These are phyloP conservation scores for Bonia amplexicaulis DNA, from an alignment of 176 grass and related monocot genomes.

Conservation along the genomic window DNA sequence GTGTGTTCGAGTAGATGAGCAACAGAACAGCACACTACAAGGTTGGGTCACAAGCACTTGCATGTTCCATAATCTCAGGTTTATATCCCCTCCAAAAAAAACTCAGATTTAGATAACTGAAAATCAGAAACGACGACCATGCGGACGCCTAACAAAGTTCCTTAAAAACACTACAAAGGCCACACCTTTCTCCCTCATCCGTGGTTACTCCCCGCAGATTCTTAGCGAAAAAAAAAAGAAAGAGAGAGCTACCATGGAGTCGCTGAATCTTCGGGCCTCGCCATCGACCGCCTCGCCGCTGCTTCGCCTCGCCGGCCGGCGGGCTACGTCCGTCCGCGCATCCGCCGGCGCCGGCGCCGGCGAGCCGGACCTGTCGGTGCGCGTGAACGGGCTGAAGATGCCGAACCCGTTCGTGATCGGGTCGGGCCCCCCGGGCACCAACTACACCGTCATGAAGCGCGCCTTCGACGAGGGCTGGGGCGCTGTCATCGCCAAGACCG, in stretches of 20 bases:
- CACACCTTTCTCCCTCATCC: constrained; percentile 37
- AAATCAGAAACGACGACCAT: background rate
- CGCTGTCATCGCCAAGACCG: constrained; percentile 96
- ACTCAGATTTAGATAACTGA: background rate
- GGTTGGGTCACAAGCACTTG: too few relatives aligned
- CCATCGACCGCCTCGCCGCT: constrained; percentile 36
- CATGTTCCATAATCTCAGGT: background rate
- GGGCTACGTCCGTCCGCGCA: constrained; percentile 21
- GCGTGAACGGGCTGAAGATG: constrained; percentile 92
- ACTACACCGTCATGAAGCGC: constrained; percentile 98
- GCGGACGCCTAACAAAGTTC: background rate
- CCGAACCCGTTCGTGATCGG: constrained; percentile 99
- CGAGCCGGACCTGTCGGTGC: constrained; percentile 79
- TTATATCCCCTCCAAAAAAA: background rate
- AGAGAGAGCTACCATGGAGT: constrained; percentile 46
- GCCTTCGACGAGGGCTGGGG: constrained; percentile 99
- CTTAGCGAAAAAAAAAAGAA: constrained; percentile 14
- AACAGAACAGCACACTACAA: too few relatives aligned
- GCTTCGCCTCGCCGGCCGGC: constrained; percentile 9
- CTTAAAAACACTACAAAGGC: constrained; percentile 16
- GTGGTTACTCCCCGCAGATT: constrained; percentile 31
- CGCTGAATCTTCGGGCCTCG: constrained; percentile 56
- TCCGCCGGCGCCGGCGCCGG: constrained; percentile 7
- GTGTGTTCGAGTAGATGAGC: too few relatives aligned
- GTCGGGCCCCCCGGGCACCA: constrained; percentile 92